A percentile compares a stretch with the other conserved stretches of the same genome.
Conservation (phyloP, 352 stramenopile genomes). For the Globisporangium polare region DNA sequence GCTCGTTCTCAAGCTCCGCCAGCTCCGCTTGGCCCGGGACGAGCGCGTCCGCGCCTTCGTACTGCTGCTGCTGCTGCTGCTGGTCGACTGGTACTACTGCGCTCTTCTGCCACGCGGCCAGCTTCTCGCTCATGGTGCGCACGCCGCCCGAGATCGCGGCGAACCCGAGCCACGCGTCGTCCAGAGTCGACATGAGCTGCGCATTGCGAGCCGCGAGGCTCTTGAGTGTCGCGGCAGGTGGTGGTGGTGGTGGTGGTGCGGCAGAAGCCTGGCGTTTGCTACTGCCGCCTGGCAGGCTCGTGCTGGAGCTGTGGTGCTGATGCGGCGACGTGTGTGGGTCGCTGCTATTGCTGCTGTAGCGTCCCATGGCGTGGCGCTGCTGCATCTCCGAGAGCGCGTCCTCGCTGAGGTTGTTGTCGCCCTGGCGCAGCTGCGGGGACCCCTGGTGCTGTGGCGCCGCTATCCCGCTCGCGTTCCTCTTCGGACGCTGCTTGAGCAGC, state of each 20-base stretch:
- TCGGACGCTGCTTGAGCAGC: conserved; percentile 20
- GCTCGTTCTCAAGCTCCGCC: conserved; percentile 19
- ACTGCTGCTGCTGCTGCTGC: conserved; percentile 5
- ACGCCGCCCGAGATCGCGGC: conserved; percentile 24
- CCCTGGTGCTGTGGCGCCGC: not conserved
- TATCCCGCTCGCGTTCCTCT: not conserved
- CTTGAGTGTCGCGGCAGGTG: not conserved
- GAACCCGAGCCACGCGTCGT: conserved; percentile 35
- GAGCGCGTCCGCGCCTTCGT: not conserved
- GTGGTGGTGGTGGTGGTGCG: no score
- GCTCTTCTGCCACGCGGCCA: conserved; percentile 6
- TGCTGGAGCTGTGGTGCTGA: not conserved
- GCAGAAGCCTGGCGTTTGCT: not conserved
- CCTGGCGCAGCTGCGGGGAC: not conserved
- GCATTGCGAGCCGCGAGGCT: conserved; percentile 18
- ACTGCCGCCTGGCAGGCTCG: not conserved
- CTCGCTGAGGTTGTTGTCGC: conserved; percentile 17
- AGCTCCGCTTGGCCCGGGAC: conserved; percentile 6
- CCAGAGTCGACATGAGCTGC: conserved; percentile 25
- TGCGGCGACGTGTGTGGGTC: not conserved
- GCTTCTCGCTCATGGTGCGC: conserved; percentile 17
- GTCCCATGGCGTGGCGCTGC: not conserved
- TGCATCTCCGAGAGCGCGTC: conserved; percentile 15
- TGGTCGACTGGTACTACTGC: not conserved
- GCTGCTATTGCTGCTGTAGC: not conserved